Conservation (phyloP, 768 basidiomycete genomes). For the Pleurotus pulmonarius region DNA sequence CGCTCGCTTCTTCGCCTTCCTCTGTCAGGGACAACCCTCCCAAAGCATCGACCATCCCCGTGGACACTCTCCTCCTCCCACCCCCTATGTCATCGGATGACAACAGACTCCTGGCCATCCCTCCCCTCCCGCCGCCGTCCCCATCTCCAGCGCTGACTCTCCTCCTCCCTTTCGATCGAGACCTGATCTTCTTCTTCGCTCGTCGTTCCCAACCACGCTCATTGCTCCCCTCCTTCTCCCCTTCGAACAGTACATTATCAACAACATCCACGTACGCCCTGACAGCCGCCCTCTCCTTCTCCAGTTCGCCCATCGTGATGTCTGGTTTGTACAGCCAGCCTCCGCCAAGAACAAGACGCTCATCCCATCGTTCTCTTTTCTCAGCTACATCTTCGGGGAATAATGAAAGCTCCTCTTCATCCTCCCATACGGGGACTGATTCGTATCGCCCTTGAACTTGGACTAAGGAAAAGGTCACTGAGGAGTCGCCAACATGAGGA, state of each 20-base stretch:
- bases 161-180: slow-evolving; percentile 42
- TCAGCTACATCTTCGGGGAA: slow-evolving; percentile 43
- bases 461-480: slow-evolving; percentile 66
- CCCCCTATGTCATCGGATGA: slow-evolving; percentile 16
- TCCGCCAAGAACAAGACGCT: slow-evolving; percentile 71
- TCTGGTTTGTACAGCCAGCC: slow-evolving; percentile 82
- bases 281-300: slow-evolving; percentile 55
- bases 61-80: slow-evolving; percentile 53
- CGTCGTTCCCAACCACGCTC: slow-evolving; percentile 31
- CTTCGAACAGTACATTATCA: slow-evolving; percentile 74
- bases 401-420: slow-evolving; percentile 48
- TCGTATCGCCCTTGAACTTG: slow-evolving; percentile 64
- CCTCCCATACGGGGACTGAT: slow-evolving; percentile 79
- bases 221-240: slow-evolving; percentile 41
- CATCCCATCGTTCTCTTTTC: slow-evolving; percentile 77
- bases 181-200: slow-evolving; percentile 15
- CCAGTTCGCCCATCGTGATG: slow-evolving; percentile 47
- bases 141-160: slow-evolving; percentile 46
- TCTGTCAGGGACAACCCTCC: slow-evolving; percentile 41
- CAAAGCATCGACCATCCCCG: slow-evolving; percentile 55
- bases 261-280: slow-evolving; percentile 69
- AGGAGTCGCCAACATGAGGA: slow-evolving; percentile 51
- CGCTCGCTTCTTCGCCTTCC: neutral
- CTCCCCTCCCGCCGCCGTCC: slow-evolving; percentile 11
- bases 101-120: slow-evolving; percentile 16